Evolutionary conservation across 805 yeast species (phyloP).

Genomic region (Kodamaea sagamina): DNA sequence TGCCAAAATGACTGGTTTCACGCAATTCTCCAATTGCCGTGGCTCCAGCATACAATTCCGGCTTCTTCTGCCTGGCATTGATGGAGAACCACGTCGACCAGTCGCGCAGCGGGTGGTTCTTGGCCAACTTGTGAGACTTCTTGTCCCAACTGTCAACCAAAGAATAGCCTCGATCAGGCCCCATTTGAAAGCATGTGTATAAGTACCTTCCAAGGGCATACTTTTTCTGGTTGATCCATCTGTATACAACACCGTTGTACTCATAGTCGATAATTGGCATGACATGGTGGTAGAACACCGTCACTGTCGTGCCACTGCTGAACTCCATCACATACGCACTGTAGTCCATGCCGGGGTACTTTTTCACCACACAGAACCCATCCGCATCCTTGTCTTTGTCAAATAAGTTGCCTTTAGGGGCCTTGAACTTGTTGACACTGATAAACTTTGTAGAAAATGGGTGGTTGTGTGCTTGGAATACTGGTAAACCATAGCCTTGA

Average conservation of each 20-base stretch:
- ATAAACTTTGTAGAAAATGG: conserved; percentile 8
- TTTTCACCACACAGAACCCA: conserved; percentile 7
- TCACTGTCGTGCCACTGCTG: conserved; percentile 2
- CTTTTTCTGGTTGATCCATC: conserved; percentile 12
- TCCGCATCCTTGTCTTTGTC: conserved; percentile 6
- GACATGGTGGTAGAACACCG: conserved; percentile 11
- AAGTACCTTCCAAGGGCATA: not conserved
- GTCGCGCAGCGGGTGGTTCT: conserved; percentile 1
- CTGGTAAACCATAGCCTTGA: conserved; percentile 12
- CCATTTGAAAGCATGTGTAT: conserved; percentile 10
- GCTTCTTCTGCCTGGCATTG: not conserved
- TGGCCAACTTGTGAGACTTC: conserved; percentile 2
- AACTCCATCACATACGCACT: conserved; percentile 3
- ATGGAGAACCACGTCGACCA: not conserved
- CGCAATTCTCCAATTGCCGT: conserved; percentile 10
- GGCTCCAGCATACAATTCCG: conserved; percentile 8
- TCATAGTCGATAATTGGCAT: conserved; percentile 14
- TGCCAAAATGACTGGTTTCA: conserved; percentile 7
- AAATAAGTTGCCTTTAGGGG: conserved; percentile 1
- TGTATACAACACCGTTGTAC: conserved; percentile 10
- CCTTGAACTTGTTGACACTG: not conserved
- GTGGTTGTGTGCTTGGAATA: conserved; percentile 2
- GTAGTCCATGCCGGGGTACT: conserved; percentile 3
- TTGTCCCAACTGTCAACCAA: conserved; percentile 13
- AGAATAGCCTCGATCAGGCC: conserved; percentile 8